phyloP scores from a whole-genome alignment of 345 rosid genomes.

The Combretum micranthum region DNA sequence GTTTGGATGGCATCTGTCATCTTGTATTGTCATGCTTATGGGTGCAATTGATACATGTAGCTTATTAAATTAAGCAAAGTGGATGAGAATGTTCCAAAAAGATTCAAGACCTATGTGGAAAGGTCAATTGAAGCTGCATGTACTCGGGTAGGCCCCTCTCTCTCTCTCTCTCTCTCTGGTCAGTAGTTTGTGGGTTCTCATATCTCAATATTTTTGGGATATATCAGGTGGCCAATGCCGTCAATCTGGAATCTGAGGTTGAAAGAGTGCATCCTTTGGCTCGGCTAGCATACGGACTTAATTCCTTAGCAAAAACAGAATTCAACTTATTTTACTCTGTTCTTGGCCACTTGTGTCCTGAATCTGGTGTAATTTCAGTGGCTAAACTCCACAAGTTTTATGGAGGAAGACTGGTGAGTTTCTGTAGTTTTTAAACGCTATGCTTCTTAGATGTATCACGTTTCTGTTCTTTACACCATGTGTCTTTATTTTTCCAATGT shows the following conservation, averaged over 20 bases:
- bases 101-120: slow-evolving; percentile 54
- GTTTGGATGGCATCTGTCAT: too few relatives aligned
- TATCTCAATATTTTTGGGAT: slow-evolving; percentile 9
- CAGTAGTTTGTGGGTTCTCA: background rate
- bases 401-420: slow-evolving; percentile 89
- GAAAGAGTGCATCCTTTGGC: slow-evolving; percentile 64
- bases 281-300: slow-evolving; percentile 74
- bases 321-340: slow-evolving; percentile 54
- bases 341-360: slow-evolving; percentile 55
- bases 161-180: slow-evolving; percentile 2
- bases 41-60: slow-evolving; percentile 29
- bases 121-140: slow-evolving; percentile 64
- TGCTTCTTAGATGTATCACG: background rate
- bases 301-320: slow-evolving; percentile 69
- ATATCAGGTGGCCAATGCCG: slow-evolving; percentile 48
- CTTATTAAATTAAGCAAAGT: slow-evolving; percentile 31
- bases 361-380: slow-evolving; percentile 55
- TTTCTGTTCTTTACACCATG: background rate
- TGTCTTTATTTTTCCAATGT: slow-evolving; percentile 17
- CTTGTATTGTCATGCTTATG: slow-evolving; percentile 11
- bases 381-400: slow-evolving; percentile 60
- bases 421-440: slow-evolving; percentile 3
- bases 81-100: slow-evolving; percentile 35
- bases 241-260: slow-evolving; percentile 47
- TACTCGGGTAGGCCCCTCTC: slow-evolving; percentile 48